A percentile compares a stretch with the other conserved stretches of the same genome.
phyloP scores from a whole-genome alignment of 176 grass and related monocot species.

The Rhynchospora pubera region DNA sequence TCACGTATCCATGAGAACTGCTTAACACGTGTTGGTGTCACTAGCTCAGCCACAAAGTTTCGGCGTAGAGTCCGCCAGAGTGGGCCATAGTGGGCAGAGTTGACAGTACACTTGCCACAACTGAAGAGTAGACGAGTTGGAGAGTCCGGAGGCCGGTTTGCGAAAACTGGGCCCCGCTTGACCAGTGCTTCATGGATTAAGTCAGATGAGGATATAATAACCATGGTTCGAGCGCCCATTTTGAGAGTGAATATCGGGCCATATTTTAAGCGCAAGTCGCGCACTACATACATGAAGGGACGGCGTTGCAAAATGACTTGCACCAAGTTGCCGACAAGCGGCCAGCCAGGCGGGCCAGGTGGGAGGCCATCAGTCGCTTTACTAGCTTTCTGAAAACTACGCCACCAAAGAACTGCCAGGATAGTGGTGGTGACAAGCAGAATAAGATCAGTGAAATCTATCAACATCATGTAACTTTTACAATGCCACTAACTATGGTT shows the following conservation, averaged over 20 bases:
- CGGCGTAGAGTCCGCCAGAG: slow-evolving; percentile 84
- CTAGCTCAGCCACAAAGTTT: slow-evolving; percentile 91
- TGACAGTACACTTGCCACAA: slow-evolving; percentile 86
- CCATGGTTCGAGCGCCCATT: slow-evolving; percentile 85
- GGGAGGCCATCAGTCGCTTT: slow-evolving; percentile 46
- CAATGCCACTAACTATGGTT: not conserved
- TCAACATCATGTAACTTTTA: not conserved
- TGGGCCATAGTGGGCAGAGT: slow-evolving; percentile 74
- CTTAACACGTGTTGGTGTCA: slow-evolving; percentile 58
- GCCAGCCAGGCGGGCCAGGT: slow-evolving; percentile 76
- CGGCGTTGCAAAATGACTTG: slow-evolving; percentile 88
- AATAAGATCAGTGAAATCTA: slow-evolving; percentile 58
- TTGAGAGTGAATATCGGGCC: slow-evolving; percentile 97
- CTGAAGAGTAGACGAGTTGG: slow-evolving; percentile 87
- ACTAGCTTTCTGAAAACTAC: slow-evolving; percentile 47
- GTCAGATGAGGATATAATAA: slow-evolving; percentile 63
- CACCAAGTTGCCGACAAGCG: slow-evolving; percentile 89
- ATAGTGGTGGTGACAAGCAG: slow-evolving; percentile 32
- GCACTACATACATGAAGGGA: slow-evolving; percentile 90
- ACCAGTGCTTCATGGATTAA: slow-evolving; percentile 97
- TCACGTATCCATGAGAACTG: slow-evolving; percentile 87
- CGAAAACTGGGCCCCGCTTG: slow-evolving; percentile 70
- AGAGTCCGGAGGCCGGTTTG: slow-evolving; percentile 75
- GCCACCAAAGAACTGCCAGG: slow-evolving; percentile 62
- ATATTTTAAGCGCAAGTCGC: slow-evolving; percentile 66